Percentiles rank a stretch among this genome's conserved stretches.
phyloP scores from a whole-genome alignment of 371 early-diverging fungal genomes.

The Apophysomyces trapeziformis region DNA sequence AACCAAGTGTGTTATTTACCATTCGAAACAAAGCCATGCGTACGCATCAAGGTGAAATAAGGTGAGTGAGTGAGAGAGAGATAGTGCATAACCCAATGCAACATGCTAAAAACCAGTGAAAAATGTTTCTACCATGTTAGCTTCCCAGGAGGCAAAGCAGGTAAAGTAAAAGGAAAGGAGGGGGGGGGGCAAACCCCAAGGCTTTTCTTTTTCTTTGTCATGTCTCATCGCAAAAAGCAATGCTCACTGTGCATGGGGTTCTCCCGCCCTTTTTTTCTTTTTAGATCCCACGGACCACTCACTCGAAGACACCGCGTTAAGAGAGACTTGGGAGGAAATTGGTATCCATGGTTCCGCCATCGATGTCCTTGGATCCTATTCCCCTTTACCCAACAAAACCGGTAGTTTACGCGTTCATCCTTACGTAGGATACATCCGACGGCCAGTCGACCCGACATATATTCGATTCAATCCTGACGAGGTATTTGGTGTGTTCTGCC shows the following conservation, averaged over 20 bases:
- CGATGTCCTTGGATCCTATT: constrained; percentile 69
- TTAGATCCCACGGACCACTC: constrained; percentile 60
- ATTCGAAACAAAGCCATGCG: constrained; percentile 72
- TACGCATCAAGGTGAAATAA: constrained; percentile 82
- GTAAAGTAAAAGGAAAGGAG: constrained; percentile 17
- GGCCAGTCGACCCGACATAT: constrained; percentile 38
- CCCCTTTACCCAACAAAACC: constrained; percentile 68
- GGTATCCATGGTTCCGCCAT: constrained; percentile 56
- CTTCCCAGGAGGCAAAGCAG: constrained; percentile 82
- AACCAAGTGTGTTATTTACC: constrained; percentile 81
- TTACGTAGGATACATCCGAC: constrained; percentile 68
- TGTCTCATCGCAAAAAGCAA: not conserved
- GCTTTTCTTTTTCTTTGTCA: no score
- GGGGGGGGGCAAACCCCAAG: no score
- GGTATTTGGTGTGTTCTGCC: constrained; percentile 71
- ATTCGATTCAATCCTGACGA: constrained; percentile 65
- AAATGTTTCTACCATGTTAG: constrained; percentile 25
- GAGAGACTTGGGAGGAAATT: constrained; percentile 90
- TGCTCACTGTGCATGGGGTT: not conserved
- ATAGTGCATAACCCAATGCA: not conserved
- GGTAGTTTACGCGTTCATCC: constrained; percentile 75
- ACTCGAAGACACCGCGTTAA: constrained; percentile 70
- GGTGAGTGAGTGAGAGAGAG: constrained; percentile 50
- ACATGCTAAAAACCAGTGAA: not conserved
- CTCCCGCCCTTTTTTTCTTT: not conserved